These are phyloP conservation scores for Prototheca cutis DNA, from an alignment of 163 green algal genomes.

Conservation along the genomic window DNA sequence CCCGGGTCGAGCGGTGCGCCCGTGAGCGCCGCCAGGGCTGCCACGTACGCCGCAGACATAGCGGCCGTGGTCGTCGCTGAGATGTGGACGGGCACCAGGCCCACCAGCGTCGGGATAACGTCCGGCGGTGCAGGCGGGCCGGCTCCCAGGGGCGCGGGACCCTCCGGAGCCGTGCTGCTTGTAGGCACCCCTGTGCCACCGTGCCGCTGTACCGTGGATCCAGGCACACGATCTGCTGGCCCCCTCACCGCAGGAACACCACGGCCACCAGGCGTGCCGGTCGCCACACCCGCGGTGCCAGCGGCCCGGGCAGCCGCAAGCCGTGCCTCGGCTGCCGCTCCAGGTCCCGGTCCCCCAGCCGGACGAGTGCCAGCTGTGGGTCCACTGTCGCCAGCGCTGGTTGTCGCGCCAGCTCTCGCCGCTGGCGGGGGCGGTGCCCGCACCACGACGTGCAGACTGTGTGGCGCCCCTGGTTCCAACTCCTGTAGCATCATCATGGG, in stretches of 20 bases:
- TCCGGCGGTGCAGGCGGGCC: too few relatives aligned
- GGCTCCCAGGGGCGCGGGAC: too few relatives aligned
- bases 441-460: conserved; percentile 19
- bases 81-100: not conserved
- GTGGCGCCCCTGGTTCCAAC: conserved; percentile 6
- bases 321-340: not conserved
- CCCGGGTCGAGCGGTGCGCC: conserved; percentile 1
- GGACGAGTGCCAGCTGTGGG: not conserved
- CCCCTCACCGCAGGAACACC: too few relatives aligned
- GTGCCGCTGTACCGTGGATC: not conserved
- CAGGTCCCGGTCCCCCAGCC: not conserved
- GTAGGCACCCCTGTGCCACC: too few relatives aligned
- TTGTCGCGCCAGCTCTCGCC: not conserved
- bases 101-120: too few relatives aligned
- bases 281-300: too few relatives aligned
- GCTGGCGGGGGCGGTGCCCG: not conserved
- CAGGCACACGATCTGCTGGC: not conserved
- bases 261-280: too few relatives aligned
- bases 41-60: conserved; percentile 20
- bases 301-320: too few relatives aligned
- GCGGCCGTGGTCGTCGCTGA: not conserved
- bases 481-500: conserved; percentile 3
- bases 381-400: not conserved
- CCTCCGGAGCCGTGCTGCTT: too few relatives aligned
- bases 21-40: conserved; percentile 23